Evolutionary conservation across 257 asterid genomes (phyloP), one percentile per base, ranked within the genome.

Genomic region (Paraleonurus japonicus): DNA sequence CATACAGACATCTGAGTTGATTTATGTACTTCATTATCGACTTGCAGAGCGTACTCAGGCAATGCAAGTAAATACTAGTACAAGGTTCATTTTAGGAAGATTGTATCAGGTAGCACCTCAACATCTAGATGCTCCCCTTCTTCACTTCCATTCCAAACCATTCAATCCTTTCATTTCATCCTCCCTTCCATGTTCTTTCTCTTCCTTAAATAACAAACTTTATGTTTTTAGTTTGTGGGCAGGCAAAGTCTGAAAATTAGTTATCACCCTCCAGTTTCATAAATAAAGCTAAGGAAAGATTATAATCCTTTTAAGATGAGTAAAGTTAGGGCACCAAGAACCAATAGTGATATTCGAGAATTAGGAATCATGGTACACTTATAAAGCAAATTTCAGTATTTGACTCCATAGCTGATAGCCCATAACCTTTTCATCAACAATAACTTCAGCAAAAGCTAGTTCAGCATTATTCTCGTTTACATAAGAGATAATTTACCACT

Each of bases 61-160:
- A 35, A 61, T 76, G 79, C 83, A 82, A 75, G 81, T 67, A 73
- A 64, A 72, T 53, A 63, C 72, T 54, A 57, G 67, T 59, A 72
- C 32, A 77, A 85, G 84, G 75, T 73, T 85, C 67, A 55, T 58
- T 88, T 71, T 88, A 82, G 96, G 98, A 92, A 92, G 96, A 74
- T 84, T 78, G 78, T 82, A 89, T 88, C 94, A 55, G 87, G 82
- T 47, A 88, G 72, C 92, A 88, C 79, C 89, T 79, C 76, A 85
- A 59, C 85, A 78, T 70, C 43, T 68, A 77, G 85, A 90, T 81
- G 92, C 76, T 85, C 82, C 93, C 90, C 92, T 83, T 88, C 92
- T 89, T 81, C 75, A 48, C 96, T 89, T 89, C 96, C 94, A 67
- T 61, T 16, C 13, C 45, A 60, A n/a, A 28, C 43, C 55, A 55